phyloP scores from a whole-genome alignment of 1,284 basidiomycete species.

The Stygiomarasmius scandens region DNA sequence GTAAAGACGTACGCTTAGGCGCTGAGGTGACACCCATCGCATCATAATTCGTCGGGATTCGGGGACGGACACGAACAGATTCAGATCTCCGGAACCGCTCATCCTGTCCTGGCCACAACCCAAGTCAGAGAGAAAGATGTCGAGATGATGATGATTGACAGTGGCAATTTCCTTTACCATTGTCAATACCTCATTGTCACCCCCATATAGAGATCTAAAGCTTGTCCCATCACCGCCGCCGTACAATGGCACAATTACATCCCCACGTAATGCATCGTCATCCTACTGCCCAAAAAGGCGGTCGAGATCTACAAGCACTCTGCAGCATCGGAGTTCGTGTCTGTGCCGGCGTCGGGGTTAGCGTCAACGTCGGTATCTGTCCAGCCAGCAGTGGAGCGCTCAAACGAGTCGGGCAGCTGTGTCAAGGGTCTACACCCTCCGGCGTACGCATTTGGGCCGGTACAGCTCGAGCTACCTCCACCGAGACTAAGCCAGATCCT shows the following conservation, averaged over 20 bases:
- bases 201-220: background rate
- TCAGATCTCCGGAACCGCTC: background rate
- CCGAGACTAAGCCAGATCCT: constrained; percentile 9
- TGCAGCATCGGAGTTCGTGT: background rate
- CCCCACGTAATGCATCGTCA: background rate
- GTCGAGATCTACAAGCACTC: background rate
- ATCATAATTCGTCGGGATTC: background rate
- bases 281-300: background rate
- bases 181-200: background rate
- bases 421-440: constrained; percentile 15
- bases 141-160: background rate
- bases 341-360: background rate
- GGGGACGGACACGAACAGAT: background rate
- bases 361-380: constrained; percentile 30
- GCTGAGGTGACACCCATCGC: background rate
- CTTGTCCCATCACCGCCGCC: background rate
- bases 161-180: background rate
- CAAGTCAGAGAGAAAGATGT: too few species aligned
- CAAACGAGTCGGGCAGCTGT: constrained; percentile 46
- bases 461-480: background rate
- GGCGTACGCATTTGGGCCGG: constrained; percentile 10
- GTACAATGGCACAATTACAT: background rate
- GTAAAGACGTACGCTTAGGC: too few species aligned
- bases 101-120: background rate
- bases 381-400: constrained; percentile 49